Conservation (phyloP, 2,329 filamentous ascomycete species). For the Lasiodiplodia sp. region DNA sequence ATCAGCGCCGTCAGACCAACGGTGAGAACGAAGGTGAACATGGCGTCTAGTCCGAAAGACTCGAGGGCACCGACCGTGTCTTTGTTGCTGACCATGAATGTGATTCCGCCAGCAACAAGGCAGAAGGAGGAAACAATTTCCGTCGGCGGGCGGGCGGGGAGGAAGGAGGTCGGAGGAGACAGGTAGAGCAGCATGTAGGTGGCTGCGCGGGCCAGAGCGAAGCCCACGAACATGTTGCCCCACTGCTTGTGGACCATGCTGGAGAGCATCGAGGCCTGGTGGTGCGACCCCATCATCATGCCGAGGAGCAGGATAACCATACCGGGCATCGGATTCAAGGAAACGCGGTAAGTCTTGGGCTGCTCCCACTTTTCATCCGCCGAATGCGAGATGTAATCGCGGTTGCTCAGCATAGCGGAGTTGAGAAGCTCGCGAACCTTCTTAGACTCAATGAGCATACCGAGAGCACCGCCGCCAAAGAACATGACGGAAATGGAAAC, state of each 20-base stretch:
- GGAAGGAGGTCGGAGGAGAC: constrained; percentile 78
- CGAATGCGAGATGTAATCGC: constrained; percentile 46
- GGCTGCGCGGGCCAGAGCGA: constrained; percentile 76
- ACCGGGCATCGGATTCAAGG: constrained; percentile 87
- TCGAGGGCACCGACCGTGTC: constrained; percentile 82
- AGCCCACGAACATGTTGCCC: constrained; percentile 84
- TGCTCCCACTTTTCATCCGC: constrained; percentile 58
- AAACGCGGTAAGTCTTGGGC: constrained; percentile 74
- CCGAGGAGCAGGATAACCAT: constrained; percentile 87
- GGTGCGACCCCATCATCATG: constrained; percentile 94
- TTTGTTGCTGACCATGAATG: constrained; percentile 89
- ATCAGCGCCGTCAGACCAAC: constrained; percentile 83
- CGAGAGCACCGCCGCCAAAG: constrained; percentile 86
- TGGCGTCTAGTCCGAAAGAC: constrained; percentile 78
- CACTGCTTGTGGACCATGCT: constrained; percentile 95
- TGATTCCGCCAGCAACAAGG: constrained; percentile 82
- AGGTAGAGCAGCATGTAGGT: constrained; percentile 85
- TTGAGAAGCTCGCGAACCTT: constrained; percentile 72
- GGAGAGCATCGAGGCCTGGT: constrained; percentile 81
- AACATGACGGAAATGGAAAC: constrained; percentile 92
- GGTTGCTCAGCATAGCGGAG: constrained; percentile 53
- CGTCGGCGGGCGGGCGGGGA: constrained; percentile 85
- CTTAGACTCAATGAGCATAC: constrained; percentile 81
- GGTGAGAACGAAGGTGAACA: constrained; percentile 90
- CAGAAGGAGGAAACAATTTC: constrained; percentile 90